phyloP scores from a whole-genome alignment of 164 flowering plant species.

The Tetracentron sinense region DNA sequence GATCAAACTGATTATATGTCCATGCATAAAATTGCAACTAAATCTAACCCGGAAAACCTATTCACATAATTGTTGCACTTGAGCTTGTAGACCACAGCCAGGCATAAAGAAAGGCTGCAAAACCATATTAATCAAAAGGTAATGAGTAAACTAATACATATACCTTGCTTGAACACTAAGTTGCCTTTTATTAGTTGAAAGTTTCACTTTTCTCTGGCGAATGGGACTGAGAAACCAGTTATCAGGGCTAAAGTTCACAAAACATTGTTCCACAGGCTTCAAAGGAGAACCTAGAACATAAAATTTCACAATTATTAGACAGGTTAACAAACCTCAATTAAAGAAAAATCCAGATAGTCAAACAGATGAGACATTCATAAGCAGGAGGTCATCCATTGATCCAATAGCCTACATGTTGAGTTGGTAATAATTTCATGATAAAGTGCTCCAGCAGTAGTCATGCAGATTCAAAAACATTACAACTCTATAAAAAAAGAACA shows the following conservation, averaged over 20 bases:
- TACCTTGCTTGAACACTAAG: conserved; percentile 49
- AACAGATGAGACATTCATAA: no score
- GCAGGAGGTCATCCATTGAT: no score
- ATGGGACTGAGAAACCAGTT: conserved; percentile 31
- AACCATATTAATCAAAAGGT: neutral
- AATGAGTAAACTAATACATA: conserved; percentile 28
- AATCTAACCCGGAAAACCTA: no score
- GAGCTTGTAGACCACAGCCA: neutral
- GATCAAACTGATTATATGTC: no score
- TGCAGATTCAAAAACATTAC: no score
- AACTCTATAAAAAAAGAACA: no score
- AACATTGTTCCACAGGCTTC: conserved; percentile 33
- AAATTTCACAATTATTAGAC: neutral
- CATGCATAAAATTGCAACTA: no score
- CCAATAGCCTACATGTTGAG: no score
- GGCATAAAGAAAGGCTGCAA: neutral
- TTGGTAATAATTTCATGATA: no score
- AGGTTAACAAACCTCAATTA: no score
- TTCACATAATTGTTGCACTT: neutral
- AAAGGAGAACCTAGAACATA: conserved; percentile 30
- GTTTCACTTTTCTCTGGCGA: conserved; percentile 17
- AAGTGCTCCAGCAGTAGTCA: no score
- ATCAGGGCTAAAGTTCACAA: conserved; percentile 14
- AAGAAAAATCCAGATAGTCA: no score
- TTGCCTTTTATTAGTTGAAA: conserved; percentile 26